Conservation (phyloP, 2,329 filamentous ascomycete species). For the Aureobasidium sp. region DNA sequence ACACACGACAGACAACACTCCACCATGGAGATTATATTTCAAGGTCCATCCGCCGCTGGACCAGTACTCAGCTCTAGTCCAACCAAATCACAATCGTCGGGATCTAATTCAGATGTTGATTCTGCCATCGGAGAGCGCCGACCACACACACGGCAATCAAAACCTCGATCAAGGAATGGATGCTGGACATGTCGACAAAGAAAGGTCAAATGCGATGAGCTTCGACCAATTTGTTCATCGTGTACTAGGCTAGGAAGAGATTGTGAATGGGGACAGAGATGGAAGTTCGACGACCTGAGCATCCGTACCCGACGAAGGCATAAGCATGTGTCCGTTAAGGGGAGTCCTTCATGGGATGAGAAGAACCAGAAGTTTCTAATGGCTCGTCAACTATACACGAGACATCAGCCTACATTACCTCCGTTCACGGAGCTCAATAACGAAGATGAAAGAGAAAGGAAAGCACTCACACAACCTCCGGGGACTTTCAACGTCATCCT, state of each 20-base stretch:
- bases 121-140: slow-evolving; percentile 12
- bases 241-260: slow-evolving; percentile 49
- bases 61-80: neutral
- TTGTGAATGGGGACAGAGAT: slow-evolving; percentile 51
- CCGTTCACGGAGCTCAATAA: slow-evolving; percentile 47
- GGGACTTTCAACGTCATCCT: slow-evolving; percentile 52
- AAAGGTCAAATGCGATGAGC: slow-evolving; percentile 51
- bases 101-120: slow-evolving; percentile 7
- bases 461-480: slow-evolving; percentile 45
- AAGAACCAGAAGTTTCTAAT: slow-evolving; percentile 40
- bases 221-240: slow-evolving; percentile 49
- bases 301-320: slow-evolving; percentile 27
- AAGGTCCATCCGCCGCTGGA: neutral
- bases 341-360: slow-evolving; percentile 52
- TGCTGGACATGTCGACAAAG: slow-evolving; percentile 14
- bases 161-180: slow-evolving; percentile 10
- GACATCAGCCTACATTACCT: slow-evolving; percentile 35
- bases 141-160: slow-evolving; percentile 6
- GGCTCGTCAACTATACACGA: slow-evolving; percentile 5
- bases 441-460: slow-evolving; percentile 52
- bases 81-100: slow-evolving; percentile 4
- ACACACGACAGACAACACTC: no score
- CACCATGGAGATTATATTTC: neutral
- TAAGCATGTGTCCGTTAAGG: slow-evolving; percentile 40
- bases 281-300: slow-evolving; percentile 34